Percentiles rank a stretch among this genome's conserved stretches.
These are phyloP conservation scores for Chalara sp. DNA, from an alignment of 2,329 filamentous ascomycete genomes.

Conservation along the genomic window DNA sequence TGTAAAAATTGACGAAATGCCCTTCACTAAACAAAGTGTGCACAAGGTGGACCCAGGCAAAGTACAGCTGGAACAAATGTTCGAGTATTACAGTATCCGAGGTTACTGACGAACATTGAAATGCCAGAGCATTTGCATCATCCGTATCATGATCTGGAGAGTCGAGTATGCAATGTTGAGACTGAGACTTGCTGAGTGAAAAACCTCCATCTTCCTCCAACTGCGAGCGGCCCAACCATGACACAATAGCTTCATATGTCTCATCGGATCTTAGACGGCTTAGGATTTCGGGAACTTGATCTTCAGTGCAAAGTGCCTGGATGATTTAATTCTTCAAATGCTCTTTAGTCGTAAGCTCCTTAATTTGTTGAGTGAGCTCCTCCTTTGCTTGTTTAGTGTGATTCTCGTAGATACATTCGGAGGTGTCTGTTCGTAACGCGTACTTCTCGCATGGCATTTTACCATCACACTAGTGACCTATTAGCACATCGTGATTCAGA, in stretches of 20 bases:
- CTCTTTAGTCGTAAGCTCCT: slow-evolving; percentile 23
- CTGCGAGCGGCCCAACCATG: slow-evolving; percentile 20
- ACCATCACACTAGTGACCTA: slow-evolving; percentile 26
- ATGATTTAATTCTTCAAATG: slow-evolving; percentile 24
- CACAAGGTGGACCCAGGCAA: slow-evolving; percentile 29
- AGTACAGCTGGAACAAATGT: slow-evolving; percentile 28
- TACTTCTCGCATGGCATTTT: slow-evolving; percentile 27
- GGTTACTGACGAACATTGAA: slow-evolving; percentile 24
- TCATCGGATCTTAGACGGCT: slow-evolving; percentile 23
- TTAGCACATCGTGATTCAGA: too few species aligned
- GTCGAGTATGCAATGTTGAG: slow-evolving; percentile 6
- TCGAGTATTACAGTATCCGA: slow-evolving; percentile 18
- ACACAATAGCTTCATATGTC: slow-evolving; percentile 21
- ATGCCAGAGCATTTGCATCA: slow-evolving; percentile 1
- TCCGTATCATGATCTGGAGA: slow-evolving; percentile 21
- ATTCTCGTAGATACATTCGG: slow-evolving; percentile 26
- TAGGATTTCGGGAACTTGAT: slow-evolving; percentile 24
- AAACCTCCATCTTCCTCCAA: slow-evolving; percentile 14
- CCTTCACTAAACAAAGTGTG: slow-evolving; percentile 27
- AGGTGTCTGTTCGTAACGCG: slow-evolving; percentile 16
- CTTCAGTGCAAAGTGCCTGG: slow-evolving; percentile 20
- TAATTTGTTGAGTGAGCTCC: slow-evolving; percentile 27
- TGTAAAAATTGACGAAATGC: slow-evolving; percentile 23
- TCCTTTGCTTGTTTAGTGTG: slow-evolving; percentile 30
- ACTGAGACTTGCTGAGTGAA: slow-evolving; percentile 20